Percentiles rank a stretch among this genome's conserved stretches.
Conservation (phyloP, 2,329 filamentous ascomycete species). For the Aspergillus sp. region DNA sequence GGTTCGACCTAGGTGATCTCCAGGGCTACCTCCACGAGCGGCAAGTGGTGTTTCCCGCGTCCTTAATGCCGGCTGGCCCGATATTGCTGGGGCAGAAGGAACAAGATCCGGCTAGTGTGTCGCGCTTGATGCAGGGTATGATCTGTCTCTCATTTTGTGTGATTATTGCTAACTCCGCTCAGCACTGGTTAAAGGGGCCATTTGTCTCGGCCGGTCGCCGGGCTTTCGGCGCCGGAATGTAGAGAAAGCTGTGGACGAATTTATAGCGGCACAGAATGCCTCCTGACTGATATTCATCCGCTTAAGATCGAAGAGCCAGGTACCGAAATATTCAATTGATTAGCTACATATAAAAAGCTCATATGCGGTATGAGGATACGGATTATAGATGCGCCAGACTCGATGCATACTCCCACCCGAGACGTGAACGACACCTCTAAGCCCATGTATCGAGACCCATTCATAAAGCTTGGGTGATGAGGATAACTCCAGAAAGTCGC, state of each 20-base stretch:
- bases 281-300: no score
- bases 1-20: constrained; percentile 26
- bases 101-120: constrained; percentile 8
- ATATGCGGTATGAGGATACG: no score
- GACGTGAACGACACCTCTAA: no score
- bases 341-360: no score
- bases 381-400: no score
- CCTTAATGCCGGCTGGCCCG: neutral
- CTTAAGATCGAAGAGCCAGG: no score
- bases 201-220: constrained; percentile 27
- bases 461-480: no score
- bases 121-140: constrained; percentile 21
- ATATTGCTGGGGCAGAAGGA: neutral
- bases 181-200: constrained; percentile 20
- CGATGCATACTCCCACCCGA: no score
- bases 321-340: no score
- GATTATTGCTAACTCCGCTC: constrained; percentile 6
- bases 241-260: constrained; percentile 18
- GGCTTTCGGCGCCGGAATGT: constrained; percentile 24
- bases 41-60: constrained; percentile 14
- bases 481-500: no score
- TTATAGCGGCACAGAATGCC: neutral
- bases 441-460: no score
- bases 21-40: constrained; percentile 22
- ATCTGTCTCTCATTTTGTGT: neutral